Base-by-base conservation (phyloP, 192 early-diverging fungal species). In the Cetraspora pellucida region DNA sequence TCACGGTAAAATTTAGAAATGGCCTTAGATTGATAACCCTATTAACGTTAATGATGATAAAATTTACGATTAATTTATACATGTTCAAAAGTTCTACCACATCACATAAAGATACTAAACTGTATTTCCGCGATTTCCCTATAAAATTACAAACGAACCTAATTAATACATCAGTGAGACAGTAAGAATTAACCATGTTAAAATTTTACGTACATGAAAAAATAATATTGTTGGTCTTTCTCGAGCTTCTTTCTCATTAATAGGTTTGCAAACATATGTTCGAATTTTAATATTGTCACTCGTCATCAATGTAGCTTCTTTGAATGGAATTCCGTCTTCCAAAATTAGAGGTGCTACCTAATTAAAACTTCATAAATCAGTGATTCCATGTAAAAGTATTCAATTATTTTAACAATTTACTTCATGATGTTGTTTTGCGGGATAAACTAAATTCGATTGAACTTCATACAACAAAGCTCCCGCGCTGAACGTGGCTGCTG, bases 81-180 rank as follows among this genome's bases (percentile, higher is more conserved):
- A 43, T 25, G 57, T 47, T n/a, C 14, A 31, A 59, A 59, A 70
- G 87, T 28, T n/a, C 8, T n/a, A 21, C 2, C 7, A 28, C 14
- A 11, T 14, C 27, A 25, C 6, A 2, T 60, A 28, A 28, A 16
- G 37, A 37, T 37, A 37, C 37, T 37, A 7, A 28, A 60, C 89
- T 90, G 97, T 95, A 81, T 99, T 99, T 27, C 97, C 97, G 25
- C 96, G 96, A 77, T 99, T 99, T 37, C 95, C 95, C 85, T 90
- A 44, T 77, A 27, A 49, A 25, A 25, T 23, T 14, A 19, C 14
- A 46, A 3, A 30, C 4, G 14, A 27, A 37, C 7, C 7, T 37
- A 37, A 37, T 37, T 37, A 37, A 1, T 37, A n/a, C 0, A 37
- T 37, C 37, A 37, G 7, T 16, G n/a, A 67, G 45, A 7, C 13